Evolutionary conservation across 192 early-diverging fungal genomes (phyloP), one percentile per base, ranked within the genome.

Genomic region (Physocladia obscura): DNA sequence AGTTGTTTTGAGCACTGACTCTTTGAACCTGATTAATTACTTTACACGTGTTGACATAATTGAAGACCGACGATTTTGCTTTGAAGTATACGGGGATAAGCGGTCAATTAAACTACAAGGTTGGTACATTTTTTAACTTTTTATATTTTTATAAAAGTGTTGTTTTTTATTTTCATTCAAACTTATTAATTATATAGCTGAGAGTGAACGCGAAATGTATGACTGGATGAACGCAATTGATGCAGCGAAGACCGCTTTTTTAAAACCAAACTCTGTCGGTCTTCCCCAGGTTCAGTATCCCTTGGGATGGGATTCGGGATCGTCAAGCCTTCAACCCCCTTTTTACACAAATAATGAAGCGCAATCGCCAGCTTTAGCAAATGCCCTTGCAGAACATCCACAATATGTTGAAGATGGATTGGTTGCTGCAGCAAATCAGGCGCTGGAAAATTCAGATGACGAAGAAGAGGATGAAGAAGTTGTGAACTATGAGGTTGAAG

Each of bases 31-130:
- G 2, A 64, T 88, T 11, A 56, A 84, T 15, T 89, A 89, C 50
- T 80, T 79, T 48, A 61, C 87, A 3, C 72, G 82, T 6, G 76
- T 83, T 13, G 80, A 79, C 29, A 67, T 44, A 1, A 79, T 82
- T n/a, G 76, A 83, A 57, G 90, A 92, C 32, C 80, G 90, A 15
- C 74, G 90, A 34, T 91, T 86, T 70, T 89, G 86, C 50, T 92
- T 92, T 68, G 88, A 90, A 61, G 75, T 91, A 2, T 78, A 82
- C 8, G 87, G 82, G 52, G 70, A 81, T 2, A 83, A 84, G 27
- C 26, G 30, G 34, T 13, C 32, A 37, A 29, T 62, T 38, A 68
- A 68, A 38, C 36, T 68, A 38, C 65, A 68, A 85, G 87, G 89
- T 90, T 79, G 64, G 76, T 75, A 27, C 29, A 58, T 26, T 27